Conservation (phyloP, 1,284 basidiomycete genomes). For the Cutaneotrichosporon daszewskae region DNA sequence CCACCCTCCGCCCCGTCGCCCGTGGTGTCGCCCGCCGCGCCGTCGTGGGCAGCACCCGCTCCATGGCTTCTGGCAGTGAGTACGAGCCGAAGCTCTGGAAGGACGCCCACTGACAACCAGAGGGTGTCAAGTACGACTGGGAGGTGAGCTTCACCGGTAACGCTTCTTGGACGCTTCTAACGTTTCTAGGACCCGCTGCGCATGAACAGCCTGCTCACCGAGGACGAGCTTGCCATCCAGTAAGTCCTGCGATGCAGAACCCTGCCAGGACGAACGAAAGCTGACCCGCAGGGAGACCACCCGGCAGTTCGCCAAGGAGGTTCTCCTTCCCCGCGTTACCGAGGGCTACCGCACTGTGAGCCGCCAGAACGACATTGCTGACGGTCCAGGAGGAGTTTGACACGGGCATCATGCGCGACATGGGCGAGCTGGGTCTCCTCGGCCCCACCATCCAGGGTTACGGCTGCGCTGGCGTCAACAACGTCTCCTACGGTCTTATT, state of each 20-base stretch:
- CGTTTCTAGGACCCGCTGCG: conserved; percentile 64
- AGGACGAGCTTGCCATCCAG: conserved; percentile 87
- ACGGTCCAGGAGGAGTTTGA: conserved; percentile 62
- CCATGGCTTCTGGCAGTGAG: conserved; percentile 18
- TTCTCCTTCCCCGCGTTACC: conserved; percentile 73
- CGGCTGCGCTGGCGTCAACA: conserved; percentile 88
- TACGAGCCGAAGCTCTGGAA: neutral
- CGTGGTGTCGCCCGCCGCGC: conserved; percentile 6
- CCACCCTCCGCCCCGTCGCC: conserved; percentile 10
- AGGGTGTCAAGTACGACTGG: conserved; percentile 61
- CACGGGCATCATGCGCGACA: conserved; percentile 70
- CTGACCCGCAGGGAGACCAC: conserved; percentile 64
- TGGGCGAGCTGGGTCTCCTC: conserved; percentile 86
- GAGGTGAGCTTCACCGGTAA: conserved; percentile 44
- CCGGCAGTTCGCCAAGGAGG: conserved; percentile 76
- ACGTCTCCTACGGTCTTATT: conserved; percentile 88
- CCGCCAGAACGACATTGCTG: neutral
- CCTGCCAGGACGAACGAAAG: neutral
- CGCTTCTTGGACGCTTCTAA: neutral
- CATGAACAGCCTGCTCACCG: conserved; percentile 70
- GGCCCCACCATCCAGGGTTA: conserved; percentile 91
- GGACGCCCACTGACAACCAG: conserved; percentile 1
- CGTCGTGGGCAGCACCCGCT: conserved; percentile 4
- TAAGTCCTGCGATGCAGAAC: conserved; percentile 1
- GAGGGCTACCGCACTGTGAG: conserved; percentile 85